Evolutionary conservation across 2,329 filamentous ascomycete species (phyloP), one percentile per base, ranked within the genome.

Genomic region (Aureobasidium vineae): DNA sequence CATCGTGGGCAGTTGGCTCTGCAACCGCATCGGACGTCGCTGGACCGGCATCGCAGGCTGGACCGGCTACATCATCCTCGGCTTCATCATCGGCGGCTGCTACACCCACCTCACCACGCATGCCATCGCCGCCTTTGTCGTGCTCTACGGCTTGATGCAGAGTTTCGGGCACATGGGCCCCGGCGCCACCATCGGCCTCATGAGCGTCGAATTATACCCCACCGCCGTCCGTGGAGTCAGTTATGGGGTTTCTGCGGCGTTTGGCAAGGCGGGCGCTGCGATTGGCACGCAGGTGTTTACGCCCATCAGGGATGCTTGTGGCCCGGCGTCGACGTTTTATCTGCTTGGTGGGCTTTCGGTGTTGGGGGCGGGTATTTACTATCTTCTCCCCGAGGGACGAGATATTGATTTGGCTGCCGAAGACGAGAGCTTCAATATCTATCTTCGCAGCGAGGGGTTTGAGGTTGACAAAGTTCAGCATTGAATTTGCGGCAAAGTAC

Each of bases 141-240:
- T 84, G 19, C 79, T 84, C 66, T 84, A 84, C 68, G 82, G 82
- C 0, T 72, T 84, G 4, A 81, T 85, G 77, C 80, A 82, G 68
- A 79, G 77, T 28, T 80, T 77, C 1, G 81, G 81, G 0, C 81
- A 84, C 66, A 72, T 84, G 63, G 82, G 83, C 0, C 82, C 82
- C 0, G 83, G 83, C 0, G 80, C 82, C 47, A 84, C 82, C 73
- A 76, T 84, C 4, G 82, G 81, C 0, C 73, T 84, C 3, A 71
- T 84, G 6, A 82, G 80, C 0, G 82, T 80, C 0, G 83, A 85
- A 70, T 77, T 79, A 1, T 84, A 82, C 68, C 79, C 82, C 0
- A 85, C 83, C 2, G 80, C 80, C n/a, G 80, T 84, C 0, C 75
- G 83, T 11, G 83, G 83, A 0, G 81, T 79, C 10, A 82, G 80